Evolutionary conservation across 495 filamentous ascomycete genomes (phyloP).

Genomic region (Aspergillus biplanus): DNA sequence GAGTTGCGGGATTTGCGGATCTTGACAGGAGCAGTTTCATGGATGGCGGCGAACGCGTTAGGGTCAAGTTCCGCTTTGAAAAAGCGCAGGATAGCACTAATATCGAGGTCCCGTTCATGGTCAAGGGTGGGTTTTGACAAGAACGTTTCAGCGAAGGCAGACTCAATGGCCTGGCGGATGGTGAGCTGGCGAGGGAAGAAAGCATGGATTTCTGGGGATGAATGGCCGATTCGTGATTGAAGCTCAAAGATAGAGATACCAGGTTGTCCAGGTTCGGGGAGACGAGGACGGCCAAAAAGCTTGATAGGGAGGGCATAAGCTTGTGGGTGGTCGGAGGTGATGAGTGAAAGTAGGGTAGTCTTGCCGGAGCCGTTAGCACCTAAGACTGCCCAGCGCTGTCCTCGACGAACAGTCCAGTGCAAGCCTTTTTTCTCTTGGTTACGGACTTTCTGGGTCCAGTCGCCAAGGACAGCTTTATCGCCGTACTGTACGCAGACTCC

Average conservation of each 20-base stretch:
- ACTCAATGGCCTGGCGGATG: constrained; percentile 74
- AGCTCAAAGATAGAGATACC: constrained; percentile 92
- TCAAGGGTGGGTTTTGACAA: constrained; percentile 66
- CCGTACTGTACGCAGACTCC: constrained; percentile 81
- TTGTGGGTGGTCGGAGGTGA: constrained; percentile 95
- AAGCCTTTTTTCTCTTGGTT: constrained; percentile 59
- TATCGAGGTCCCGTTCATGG: constrained; percentile 52
- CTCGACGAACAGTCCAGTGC: constrained; percentile 79
- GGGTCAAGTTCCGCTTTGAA: constrained; percentile 78
- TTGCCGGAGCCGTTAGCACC: constrained; percentile 85
- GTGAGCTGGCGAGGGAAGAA: constrained; percentile 85
- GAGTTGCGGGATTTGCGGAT: constrained; percentile 19
- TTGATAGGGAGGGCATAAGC: constrained; percentile 86
- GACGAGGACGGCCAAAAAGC: constrained; percentile 79
- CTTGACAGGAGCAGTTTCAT: constrained; percentile 15
- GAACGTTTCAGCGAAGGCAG: constrained; percentile 89
- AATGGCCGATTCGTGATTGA: constrained; percentile 86
- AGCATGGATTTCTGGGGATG: constrained; percentile 89
- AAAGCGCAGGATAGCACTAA: constrained; percentile 69
- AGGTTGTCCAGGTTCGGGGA: constrained; percentile 70
- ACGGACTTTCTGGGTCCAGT: constrained; percentile 67
- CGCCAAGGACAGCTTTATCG: constrained; percentile 72
- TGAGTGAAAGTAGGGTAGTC: constrained; percentile 87
- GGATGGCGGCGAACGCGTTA: constrained; percentile 16
- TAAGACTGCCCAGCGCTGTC: constrained; percentile 88